These are phyloP conservation scores for Ustanciosporium gigantosporum DNA, from an alignment of 1,284 basidiomycete species.

Conservation along the genomic window DNA sequence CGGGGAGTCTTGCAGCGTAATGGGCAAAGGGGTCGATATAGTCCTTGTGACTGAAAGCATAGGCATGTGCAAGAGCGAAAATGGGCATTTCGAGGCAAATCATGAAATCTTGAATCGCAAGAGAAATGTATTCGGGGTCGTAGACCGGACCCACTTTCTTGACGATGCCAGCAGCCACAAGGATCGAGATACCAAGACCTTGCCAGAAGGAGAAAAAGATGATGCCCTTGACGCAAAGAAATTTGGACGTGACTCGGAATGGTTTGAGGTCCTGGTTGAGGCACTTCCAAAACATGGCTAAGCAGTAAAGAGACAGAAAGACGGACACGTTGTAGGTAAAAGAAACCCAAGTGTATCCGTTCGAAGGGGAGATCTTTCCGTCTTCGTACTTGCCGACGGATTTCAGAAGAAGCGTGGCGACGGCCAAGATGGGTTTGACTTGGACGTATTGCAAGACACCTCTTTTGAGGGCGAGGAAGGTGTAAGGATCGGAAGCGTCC, in stretches of 20 bases:
- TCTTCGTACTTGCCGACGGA: constrained; percentile 84
- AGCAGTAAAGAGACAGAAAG: constrained; percentile 63
- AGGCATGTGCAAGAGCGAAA: constrained; percentile 90
- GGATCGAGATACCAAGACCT: constrained; percentile 75
- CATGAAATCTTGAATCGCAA: constrained; percentile 55
- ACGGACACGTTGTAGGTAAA: constrained; percentile 70
- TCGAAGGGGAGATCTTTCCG: constrained; percentile 76
- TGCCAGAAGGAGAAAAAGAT: constrained; percentile 99
- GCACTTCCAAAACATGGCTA: constrained; percentile 58
- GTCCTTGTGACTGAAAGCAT: constrained; percentile 69
- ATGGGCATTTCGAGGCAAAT: constrained; percentile 98
- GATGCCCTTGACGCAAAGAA: constrained; percentile 90
- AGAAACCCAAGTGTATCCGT: constrained; percentile 72
- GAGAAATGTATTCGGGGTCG: constrained; percentile 69
- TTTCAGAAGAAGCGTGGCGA: constrained; percentile 83
- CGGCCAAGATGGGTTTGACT: constrained; percentile 86
- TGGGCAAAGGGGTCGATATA: constrained; percentile 47
- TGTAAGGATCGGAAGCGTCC: constrained; percentile 68
- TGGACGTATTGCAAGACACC: constrained; percentile 98
- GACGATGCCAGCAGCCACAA: constrained; percentile 81
- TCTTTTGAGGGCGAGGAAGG: constrained; percentile 88
- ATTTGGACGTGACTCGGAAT: constrained; percentile 63
- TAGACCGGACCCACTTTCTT: constrained; percentile 74
- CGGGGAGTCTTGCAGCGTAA: constrained; percentile 50
- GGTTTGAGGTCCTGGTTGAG: constrained; percentile 51